phyloP scores from a whole-genome alignment of 1,284 basidiomycete genomes.

The Pascua sp. region DNA sequence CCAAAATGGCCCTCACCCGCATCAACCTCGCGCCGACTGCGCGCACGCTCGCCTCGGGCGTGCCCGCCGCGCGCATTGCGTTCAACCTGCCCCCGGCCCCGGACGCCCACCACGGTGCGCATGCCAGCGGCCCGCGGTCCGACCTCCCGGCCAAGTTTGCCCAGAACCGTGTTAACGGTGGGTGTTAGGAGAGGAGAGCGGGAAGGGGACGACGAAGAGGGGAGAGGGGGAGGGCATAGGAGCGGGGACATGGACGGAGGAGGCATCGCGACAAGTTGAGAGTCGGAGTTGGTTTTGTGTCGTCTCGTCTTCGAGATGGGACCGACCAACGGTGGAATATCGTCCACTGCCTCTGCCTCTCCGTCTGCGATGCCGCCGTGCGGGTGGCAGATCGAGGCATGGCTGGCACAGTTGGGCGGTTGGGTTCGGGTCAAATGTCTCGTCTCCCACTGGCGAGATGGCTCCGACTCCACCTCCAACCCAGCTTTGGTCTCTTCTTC shows the following conservation, averaged over 20 bases:
- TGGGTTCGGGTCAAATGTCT: no score
- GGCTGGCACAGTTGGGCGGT: no score
- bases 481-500: no score
- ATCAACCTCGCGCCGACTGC: slow-evolving; percentile 77
- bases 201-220: neutral
- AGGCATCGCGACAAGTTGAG: neutral
- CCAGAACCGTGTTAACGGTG: slow-evolving; percentile 61
- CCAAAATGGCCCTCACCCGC: slow-evolving; percentile 38
- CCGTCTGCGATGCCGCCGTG: no score
- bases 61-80: slow-evolving; percentile 92
- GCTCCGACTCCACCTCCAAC: no score
- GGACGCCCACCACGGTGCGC: slow-evolving; percentile 55
- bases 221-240: neutral
- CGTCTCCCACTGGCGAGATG: no score
- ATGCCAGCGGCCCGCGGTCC: slow-evolving; percentile 52
- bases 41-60: slow-evolving; percentile 73
- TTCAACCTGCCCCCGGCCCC: slow-evolving; percentile 74
- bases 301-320: no score
- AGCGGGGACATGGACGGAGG: neutral
- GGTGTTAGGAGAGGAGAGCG: slow-evolving; percentile 37
- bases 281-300: no score
- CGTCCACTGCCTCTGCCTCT: no score
- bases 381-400: no score
- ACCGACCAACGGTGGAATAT: no score
- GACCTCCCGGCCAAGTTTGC: slow-evolving; percentile 67